Evolutionary conservation across 164 flowering plant genomes (phyloP), one percentile per base, ranked within the genome.

Genomic region (Amborella trichopoda): DNA sequence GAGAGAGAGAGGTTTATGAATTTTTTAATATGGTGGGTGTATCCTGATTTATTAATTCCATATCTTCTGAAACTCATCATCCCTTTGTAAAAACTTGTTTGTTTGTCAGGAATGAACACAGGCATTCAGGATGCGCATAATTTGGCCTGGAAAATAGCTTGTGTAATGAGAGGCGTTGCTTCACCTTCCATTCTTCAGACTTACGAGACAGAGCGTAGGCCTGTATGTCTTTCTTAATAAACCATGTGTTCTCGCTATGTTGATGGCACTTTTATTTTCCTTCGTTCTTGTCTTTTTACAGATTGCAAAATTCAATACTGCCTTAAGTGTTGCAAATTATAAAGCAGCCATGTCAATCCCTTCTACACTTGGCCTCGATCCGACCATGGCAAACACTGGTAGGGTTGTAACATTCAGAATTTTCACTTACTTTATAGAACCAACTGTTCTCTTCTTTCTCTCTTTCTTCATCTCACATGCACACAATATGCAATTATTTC

Each of bases 71-170:
- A n/a, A n/a, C n/a, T n/a, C n/a, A n/a, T n/a, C n/a, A n/a, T n/a
- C n/a, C n/a, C n/a, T n/a, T n/a, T n/a, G n/a, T n/a, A n/a, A n/a
- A n/a, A n/a, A n/a, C n/a, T n/a, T n/a, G 13, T 30, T 30, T 6
- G 46, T 66, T 41, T 8, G 9, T 18, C 71, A 90, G 98, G 96
- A 51, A 90, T 90, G 98, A 90, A 90, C 58, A 90, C 98, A 44
- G 98, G 98, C 43, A 78, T 91, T 58, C 99, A 91, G 63, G 99
- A 91, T 72, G 95, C 79, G 52, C 99, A 91, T 59, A 91, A 91
- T 58, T 77, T 91, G 66, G 99, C 96, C 23, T 91, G 99, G 99
- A 91, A 91, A 63, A 58, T 91, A 43, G 96, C 88, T 68, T 68
- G 69, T 59, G 51, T 87, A 19, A 24, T 77, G 18, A 60, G 75